Conservation (phyloP, 371 early-diverging fungal species). For the Zopfochytrium polystomum region DNA sequence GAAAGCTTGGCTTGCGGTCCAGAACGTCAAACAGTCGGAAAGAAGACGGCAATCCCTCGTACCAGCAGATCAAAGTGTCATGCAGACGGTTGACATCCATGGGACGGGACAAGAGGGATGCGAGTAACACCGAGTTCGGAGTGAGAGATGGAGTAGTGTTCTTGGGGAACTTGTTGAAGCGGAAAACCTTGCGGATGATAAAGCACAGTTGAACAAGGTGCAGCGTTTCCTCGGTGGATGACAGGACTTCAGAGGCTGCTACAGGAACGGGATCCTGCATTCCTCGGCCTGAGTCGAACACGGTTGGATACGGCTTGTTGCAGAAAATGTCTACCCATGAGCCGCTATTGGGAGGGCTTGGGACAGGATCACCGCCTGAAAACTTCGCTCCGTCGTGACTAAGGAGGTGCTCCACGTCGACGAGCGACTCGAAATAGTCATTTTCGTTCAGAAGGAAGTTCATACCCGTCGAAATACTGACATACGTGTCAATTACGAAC, state of each 20-base stretch:
- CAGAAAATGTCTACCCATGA: neutral
- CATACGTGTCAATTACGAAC: conserved; percentile 15
- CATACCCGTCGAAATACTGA: conserved; percentile 8
- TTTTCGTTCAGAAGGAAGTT: conserved; percentile 8
- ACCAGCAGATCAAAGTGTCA: too few relatives aligned
- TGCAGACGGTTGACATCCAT: too few relatives aligned
- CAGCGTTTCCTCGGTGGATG: neutral
- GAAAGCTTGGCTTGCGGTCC: too few relatives aligned
- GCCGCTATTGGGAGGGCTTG: neutral
- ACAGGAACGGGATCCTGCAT: neutral
- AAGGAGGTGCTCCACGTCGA: neutral
- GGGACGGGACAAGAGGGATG: too few relatives aligned
- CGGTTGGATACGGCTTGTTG: neutral
- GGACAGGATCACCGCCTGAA: neutral
- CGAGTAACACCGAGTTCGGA: too few relatives aligned
- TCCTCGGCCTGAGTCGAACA: neutral
- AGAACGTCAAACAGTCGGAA: too few relatives aligned
- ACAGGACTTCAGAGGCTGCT: neutral
- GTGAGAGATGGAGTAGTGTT: too few relatives aligned
- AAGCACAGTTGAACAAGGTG: conserved; percentile 13
- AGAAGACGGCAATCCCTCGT: too few relatives aligned
- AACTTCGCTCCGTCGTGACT: neutral
- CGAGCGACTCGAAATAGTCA: conserved; percentile 9
- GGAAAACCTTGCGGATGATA: conserved; percentile 10
- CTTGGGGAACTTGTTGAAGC: conserved; percentile 4